Base-by-base conservation (phyloP, 129 eudicot genomes). In the Centrapalus pauciflorus region DNA sequence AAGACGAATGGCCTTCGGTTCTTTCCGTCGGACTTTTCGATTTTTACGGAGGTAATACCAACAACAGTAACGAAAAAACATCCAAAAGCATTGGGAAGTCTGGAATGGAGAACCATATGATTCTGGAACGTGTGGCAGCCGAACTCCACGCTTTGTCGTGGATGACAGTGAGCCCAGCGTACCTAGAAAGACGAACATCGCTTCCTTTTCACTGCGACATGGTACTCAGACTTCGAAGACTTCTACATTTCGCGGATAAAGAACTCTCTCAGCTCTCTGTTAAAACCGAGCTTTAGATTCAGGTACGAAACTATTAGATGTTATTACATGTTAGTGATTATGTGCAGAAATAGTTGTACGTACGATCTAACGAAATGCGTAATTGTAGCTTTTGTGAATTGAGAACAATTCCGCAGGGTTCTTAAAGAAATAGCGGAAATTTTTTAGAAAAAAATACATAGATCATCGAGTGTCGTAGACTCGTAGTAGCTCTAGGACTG, bases 1-100 rank as follows among this genome's bases (percentile, higher is more conserved):
- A 81, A 75, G 96, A 94, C 66, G 99, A 94, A 71, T 94, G 99
- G 99, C 99, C 99, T 52, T 94, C 99, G 0, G 76, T 89, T 38
- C 85, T 94, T 35, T 94, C 95, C 0, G 94, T 89, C 12, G 81
- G 83, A 59, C 89, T 94, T 61, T 86, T 84, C 24, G 99, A 94
- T 55, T 86, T 84, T 60, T 94, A 82, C 7, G 99, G 99, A 6
- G 84, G 92, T 13, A 74, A 61, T 37, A 78, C 33, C 28, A 76
- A 62, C 64, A 64, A 50, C 66, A 46, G 69, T 64, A 82, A 59
- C 52, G 84, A 86, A 51, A 84, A 80, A 40, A 10, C 24, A 2
- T 59, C 33, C 16, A 80, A 77, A 64, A 72, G 73, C 25, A 50
- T 33, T 46, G 57, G 73, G 5, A 94, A 84, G 74, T 24, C 67